These are phyloP conservation scores for Botryotinia convoluta DNA, from an alignment of 2,329 filamentous ascomycete genomes.

Conservation along the genomic window DNA sequence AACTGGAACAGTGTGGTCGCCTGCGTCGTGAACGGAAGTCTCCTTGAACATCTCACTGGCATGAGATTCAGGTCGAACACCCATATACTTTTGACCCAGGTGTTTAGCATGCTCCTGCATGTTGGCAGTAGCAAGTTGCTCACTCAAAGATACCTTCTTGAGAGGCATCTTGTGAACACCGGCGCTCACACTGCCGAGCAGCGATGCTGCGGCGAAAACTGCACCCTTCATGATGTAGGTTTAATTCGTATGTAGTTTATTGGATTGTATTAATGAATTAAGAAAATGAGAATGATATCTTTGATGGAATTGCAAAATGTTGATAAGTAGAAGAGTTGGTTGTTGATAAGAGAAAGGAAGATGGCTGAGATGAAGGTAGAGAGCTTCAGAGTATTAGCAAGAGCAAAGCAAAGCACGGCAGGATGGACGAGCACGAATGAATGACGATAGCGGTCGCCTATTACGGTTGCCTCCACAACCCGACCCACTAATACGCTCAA, in stretches of 20 bases:
- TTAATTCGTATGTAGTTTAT: conserved; percentile 22
- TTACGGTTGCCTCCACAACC: conserved; percentile 11
- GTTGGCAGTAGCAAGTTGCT: conserved; percentile 84
- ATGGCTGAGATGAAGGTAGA: conserved; percentile 9
- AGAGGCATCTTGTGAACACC: conserved; percentile 95
- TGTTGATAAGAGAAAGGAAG: conserved; percentile 17
- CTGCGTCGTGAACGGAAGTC: conserved; percentile 62
- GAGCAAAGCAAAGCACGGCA: not conserved
- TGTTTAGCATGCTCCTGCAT: conserved; percentile 78
- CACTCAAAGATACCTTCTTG: conserved; percentile 88
- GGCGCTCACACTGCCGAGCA: conserved; percentile 79
- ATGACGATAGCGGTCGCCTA: conserved; percentile 21
- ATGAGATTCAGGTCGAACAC: conserved; percentile 67
- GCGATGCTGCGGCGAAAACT: conserved; percentile 68
- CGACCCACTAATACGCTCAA: not conserved
- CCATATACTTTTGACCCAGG: conserved; percentile 96
- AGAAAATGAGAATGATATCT: conserved; percentile 11
- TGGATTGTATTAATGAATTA: conserved; percentile 10
- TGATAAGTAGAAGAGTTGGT: conserved; percentile 27
- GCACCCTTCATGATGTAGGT: conserved; percentile 73
- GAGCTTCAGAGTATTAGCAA: conserved; percentile 9
- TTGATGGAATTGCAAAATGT: conserved; percentile 29
- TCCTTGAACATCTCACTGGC: conserved; percentile 78
- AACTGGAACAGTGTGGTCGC: conserved; percentile 78
- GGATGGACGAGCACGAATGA: conserved; percentile 4